Evolutionary conservation across 768 basidiomycete species (phyloP).

Genomic region (Tylopilus intermedius): DNA sequence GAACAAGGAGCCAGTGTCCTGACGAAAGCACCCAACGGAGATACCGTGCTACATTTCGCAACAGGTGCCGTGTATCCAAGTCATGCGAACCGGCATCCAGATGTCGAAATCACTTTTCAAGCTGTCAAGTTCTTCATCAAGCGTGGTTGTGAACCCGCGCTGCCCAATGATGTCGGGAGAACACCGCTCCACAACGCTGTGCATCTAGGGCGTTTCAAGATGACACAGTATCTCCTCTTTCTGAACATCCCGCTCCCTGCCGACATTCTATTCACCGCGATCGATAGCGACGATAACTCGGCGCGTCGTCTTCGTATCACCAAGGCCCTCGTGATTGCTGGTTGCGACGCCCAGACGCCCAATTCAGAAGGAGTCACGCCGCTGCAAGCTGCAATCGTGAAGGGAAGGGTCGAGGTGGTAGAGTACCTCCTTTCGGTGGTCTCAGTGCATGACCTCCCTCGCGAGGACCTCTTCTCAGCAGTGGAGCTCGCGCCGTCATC

Average conservation of each 20-base stretch:
- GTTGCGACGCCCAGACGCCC: not conserved
- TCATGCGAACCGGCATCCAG: not conserved
- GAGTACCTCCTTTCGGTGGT: not conserved
- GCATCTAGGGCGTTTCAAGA: not conserved
- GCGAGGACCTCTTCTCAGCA: not conserved
- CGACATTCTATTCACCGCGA: constrained; percentile 1
- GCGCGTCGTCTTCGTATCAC: not conserved
- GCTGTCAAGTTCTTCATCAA: not conserved
- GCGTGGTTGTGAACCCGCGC: not conserved
- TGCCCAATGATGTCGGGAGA: not conserved
- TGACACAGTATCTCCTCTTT: not conserved
- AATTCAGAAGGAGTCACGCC: not conserved
- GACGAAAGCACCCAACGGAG: not conserved
- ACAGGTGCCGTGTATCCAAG: not conserved
- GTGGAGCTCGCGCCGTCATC: no score
- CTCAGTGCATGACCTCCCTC: not conserved
- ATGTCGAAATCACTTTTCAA: not conserved
- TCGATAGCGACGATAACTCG: not conserved
- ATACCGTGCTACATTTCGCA: not conserved
- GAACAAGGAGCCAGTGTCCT: not conserved
- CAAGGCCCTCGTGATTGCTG: not conserved
- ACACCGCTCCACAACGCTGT: not conserved
- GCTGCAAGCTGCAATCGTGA: not conserved
- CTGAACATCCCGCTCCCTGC: not conserved
- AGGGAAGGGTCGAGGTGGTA: not conserved